A percentile compares a stretch with the other conserved stretches of the same genome.
phyloP scores from a whole-genome alignment of 2,329 filamentous ascomycete genomes.

The Furcasterigmium furcatum region DNA sequence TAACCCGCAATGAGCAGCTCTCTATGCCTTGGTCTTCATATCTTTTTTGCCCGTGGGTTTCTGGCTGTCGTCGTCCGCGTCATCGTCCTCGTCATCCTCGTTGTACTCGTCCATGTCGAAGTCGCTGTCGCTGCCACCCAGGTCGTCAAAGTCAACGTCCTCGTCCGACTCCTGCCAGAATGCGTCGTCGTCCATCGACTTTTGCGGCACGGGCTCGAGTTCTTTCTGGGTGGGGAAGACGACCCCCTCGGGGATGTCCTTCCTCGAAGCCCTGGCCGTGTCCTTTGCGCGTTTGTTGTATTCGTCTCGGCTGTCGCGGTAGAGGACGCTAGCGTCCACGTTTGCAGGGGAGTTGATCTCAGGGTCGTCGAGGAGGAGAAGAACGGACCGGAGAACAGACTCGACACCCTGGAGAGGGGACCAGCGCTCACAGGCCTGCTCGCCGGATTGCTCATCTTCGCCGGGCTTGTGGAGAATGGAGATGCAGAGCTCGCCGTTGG shows the following conservation, averaged over 20 bases:
- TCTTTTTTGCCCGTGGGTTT: conserved; percentile 1
- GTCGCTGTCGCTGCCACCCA: conserved; percentile 67
- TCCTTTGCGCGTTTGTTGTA: conserved; percentile 70
- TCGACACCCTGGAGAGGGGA: conserved; percentile 91
- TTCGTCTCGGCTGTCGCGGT: conserved; percentile 65
- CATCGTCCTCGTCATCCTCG: conserved; percentile 54
- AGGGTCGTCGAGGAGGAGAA: conserved; percentile 88
- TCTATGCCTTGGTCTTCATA: neutral
- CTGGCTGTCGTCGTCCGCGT: conserved; percentile 45
- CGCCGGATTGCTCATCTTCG: conserved; percentile 89
- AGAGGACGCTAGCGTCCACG: conserved; percentile 85
- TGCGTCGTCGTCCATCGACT: conserved; percentile 65
- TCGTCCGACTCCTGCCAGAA: conserved; percentile 80
- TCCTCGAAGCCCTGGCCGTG: conserved; percentile 70
- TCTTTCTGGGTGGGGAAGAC: conserved; percentile 76
- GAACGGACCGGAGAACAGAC: conserved; percentile 87
- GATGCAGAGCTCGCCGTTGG: conserved; percentile 88
- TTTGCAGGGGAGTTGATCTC: conserved; percentile 94
- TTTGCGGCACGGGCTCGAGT: conserved; percentile 57
- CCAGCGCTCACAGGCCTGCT: conserved; percentile 88
- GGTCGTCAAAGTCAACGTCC: conserved; percentile 63
- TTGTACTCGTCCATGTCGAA: conserved; percentile 59
- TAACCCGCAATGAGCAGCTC: too few species aligned
- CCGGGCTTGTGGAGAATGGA: conserved; percentile 93
- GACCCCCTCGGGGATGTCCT: conserved; percentile 76